These are phyloP conservation scores for Moesziomyces aphidis DNA, from an alignment of 1,284 basidiomycete species.

Conservation along the genomic window DNA sequence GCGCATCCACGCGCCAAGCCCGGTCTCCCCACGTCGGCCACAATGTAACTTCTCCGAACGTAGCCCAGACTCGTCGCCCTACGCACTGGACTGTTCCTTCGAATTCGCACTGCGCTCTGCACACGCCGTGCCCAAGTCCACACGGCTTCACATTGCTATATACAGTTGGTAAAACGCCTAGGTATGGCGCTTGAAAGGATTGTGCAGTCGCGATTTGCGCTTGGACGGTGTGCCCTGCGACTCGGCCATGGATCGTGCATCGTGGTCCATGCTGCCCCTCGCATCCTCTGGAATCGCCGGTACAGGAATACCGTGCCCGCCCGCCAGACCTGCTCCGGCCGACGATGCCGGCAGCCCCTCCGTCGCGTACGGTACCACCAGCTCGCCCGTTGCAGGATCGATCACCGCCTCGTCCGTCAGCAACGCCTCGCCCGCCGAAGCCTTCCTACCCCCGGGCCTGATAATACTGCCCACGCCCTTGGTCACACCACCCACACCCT, in stretches of 20 bases:
- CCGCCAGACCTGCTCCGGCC: slow-evolving; percentile 12
- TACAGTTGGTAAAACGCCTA: background rate
- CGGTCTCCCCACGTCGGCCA: too few relatives aligned
- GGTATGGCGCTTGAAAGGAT: slow-evolving; percentile 56
- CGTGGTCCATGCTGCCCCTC: slow-evolving; percentile 29
- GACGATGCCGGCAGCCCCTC: slow-evolving; percentile 29
- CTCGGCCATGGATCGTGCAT: slow-evolving; percentile 34
- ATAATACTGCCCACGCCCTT: slow-evolving; percentile 66
- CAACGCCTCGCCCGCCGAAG: slow-evolving; percentile 15
- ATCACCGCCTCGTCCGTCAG: slow-evolving; percentile 21
- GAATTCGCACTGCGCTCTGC: too few relatives aligned
- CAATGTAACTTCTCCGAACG: too few relatives aligned
- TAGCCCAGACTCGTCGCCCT: too few relatives aligned
- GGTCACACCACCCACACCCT: slow-evolving; percentile 62
- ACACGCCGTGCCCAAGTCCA: too few relatives aligned
- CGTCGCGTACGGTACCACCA: slow-evolving; percentile 12
- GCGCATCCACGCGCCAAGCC: too few relatives aligned
- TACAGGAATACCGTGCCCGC: slow-evolving; percentile 21
- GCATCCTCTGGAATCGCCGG: slow-evolving; percentile 36
- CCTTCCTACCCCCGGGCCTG: slow-evolving; percentile 25
- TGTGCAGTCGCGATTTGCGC: slow-evolving; percentile 50
- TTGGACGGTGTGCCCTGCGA: slow-evolving; percentile 41
- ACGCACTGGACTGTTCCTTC: too few relatives aligned
- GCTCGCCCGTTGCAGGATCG: slow-evolving; percentile 31
- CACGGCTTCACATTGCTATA: background rate